Percentiles rank a stretch among this genome's conserved stretches.
Evolutionary conservation across 2,329 filamentous ascomycete species (phyloP).

Genomic region (Lasiodiplodia theobromae): DNA sequence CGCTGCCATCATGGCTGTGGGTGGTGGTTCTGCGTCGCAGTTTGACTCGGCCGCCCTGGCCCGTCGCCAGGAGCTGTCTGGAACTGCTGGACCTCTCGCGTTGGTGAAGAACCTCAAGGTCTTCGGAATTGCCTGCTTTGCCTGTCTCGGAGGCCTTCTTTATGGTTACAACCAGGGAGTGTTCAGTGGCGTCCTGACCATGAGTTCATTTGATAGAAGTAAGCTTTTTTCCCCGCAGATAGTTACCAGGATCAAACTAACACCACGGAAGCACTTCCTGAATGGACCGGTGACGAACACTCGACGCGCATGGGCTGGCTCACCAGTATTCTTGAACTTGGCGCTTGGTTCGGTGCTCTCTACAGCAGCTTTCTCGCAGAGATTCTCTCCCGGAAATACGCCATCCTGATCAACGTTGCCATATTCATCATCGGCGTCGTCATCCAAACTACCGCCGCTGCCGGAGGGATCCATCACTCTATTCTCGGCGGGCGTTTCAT

Average conservation of each 20-base stretch:
- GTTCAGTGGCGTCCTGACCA: slow-evolving; percentile 71
- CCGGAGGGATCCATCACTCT: slow-evolving; percentile 59
- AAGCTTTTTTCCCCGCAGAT: slow-evolving; percentile 26
- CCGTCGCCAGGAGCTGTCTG: slow-evolving; percentile 50
- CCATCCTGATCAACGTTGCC: slow-evolving; percentile 68
- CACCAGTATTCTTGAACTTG: slow-evolving; percentile 73
- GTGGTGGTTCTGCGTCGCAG: slow-evolving; percentile 42
- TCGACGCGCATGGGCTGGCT: slow-evolving; percentile 56
- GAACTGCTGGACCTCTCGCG: slow-evolving; percentile 54
- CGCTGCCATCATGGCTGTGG: slow-evolving; percentile 45
- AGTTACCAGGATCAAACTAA: neutral
- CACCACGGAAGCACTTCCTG: slow-evolving; percentile 15
- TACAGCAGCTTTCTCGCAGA: slow-evolving; percentile 77
- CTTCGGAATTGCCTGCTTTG: slow-evolving; percentile 63
- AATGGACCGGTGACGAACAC: slow-evolving; percentile 30
- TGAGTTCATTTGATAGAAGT: slow-evolving; percentile 55
- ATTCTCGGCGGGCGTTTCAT: slow-evolving; percentile 77
- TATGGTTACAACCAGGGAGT: slow-evolving; percentile 81
- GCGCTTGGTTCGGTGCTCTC: slow-evolving; percentile 77
- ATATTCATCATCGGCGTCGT: slow-evolving; percentile 76
- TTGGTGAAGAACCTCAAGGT: slow-evolving; percentile 62
- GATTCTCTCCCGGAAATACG: slow-evolving; percentile 71
- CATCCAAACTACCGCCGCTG: slow-evolving; percentile 69
- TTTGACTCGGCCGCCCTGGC: slow-evolving; percentile 52
- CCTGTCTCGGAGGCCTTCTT: slow-evolving; percentile 59